These are phyloP conservation scores for Botryotinia globosa DNA, from an alignment of 2,329 filamentous ascomycete genomes.

Conservation along the genomic window DNA sequence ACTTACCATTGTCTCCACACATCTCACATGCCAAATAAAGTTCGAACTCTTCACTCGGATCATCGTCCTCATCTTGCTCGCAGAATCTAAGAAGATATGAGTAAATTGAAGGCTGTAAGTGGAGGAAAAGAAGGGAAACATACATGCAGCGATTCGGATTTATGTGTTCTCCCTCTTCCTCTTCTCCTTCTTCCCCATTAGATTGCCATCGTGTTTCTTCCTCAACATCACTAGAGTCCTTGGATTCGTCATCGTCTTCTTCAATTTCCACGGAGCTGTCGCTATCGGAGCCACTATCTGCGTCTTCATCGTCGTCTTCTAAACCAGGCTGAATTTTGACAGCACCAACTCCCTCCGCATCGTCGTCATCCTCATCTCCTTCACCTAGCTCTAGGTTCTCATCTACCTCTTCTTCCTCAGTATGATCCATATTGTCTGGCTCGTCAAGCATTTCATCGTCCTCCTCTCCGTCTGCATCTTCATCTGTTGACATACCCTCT, in stretches of 20 bases:
- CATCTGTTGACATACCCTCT: constrained; percentile 30
- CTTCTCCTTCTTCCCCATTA: constrained; percentile 47
- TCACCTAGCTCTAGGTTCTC: constrained; percentile 43
- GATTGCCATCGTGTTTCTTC: constrained; percentile 54
- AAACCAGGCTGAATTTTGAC: constrained; percentile 39
- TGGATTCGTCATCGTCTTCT: constrained; percentile 49
- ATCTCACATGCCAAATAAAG: constrained; percentile 71
- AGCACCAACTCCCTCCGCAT: constrained; percentile 38
- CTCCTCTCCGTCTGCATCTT: constrained; percentile 41
- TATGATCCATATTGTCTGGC: constrained; percentile 37
- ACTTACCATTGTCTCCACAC: constrained; percentile 82
- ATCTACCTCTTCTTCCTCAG: constrained; percentile 41
- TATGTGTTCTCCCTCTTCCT: constrained; percentile 52
- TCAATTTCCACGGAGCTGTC: constrained; percentile 31
- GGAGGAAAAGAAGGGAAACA: constrained; percentile 38
- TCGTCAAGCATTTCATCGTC: constrained; percentile 39
- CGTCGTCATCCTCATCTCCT: constrained; percentile 44
- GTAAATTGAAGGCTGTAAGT: constrained; percentile 10
- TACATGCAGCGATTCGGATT: constrained; percentile 64
- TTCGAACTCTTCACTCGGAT: constrained; percentile 78
- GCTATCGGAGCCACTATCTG: constrained; percentile 35
- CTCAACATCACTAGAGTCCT: constrained; percentile 57
- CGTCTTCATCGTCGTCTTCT: constrained; percentile 42
- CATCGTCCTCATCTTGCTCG: constrained; percentile 76
- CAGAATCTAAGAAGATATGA: constrained; percentile 65